Base-by-base conservation (phyloP, 257 asterid genomes). In the Capsicum chinense region DNA sequence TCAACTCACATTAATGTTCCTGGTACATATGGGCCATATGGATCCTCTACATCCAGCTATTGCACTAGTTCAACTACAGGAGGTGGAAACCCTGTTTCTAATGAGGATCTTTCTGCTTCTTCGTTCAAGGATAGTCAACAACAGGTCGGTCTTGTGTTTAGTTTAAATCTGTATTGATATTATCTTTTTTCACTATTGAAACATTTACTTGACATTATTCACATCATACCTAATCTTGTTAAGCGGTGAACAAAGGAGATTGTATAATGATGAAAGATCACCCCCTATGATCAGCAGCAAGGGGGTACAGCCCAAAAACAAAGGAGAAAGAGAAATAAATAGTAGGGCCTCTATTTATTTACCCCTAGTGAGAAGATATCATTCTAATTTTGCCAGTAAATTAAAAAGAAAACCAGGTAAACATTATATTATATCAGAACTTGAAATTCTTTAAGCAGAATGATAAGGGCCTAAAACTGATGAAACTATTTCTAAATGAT, bases 131-230 rank as follows among this genome's bases (percentile, higher is more conserved):
- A 88, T 85, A 92, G 95, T 66, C 97, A 90, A 90, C 57, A 80
- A 84, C 98, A 94, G 97, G 99, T 95, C 83, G 56, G 90, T 91
- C 95, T 69, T 79, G 84, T 83, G 92, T 91, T 89, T 83, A 92
- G 79, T 87, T 95, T 52, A 79, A 91, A 17, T 91, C 89, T 84
- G 86, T 94, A 87, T 92, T 93, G 12, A 69, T 97, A 15, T 92
- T 93, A 17, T 92, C 89, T n/a, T 90, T 3, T 88, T 63, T 90
- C 93, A 85, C 93, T 90, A 87, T 90, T 33, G 66, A 54, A 78
- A 56, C 63, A 56, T 78, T 56, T 56, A 9, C 47, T 78, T 56
- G 63, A 52, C 63, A 52, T 76, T 56, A 76, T 76, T 52, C 21
- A 9, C 63, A 76, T 52, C 44, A 76, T 76, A 44, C 48, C n/a